Percentiles rank a stretch among this genome's conserved stretches.
Conservation (phyloP, 148 eudicot genomes). For the Cornus controversa region DNA sequence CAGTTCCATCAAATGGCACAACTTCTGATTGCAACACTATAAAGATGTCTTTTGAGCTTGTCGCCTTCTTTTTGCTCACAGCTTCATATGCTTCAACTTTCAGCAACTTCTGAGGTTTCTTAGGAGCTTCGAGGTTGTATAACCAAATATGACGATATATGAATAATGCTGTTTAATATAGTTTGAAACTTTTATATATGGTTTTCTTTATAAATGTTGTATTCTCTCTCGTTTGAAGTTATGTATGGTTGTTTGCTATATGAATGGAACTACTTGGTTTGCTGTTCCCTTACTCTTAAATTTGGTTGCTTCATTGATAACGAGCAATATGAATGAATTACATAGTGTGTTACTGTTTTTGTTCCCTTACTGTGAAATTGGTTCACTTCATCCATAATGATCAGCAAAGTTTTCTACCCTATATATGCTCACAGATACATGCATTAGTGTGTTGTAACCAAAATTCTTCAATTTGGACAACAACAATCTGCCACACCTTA, state of each 20-base stretch:
- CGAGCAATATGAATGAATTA: background rate
- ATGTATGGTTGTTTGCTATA: background rate
- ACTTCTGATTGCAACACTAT: constrained; percentile 17
- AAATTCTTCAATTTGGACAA: no score
- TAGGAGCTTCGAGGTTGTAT: background rate
- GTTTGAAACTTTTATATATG: background rate
- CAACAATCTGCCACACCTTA: no score
- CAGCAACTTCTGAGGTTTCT: constrained; percentile 9
- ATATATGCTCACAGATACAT: no score
- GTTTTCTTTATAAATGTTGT: background rate
- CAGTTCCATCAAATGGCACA: background rate
- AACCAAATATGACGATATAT: background rate
- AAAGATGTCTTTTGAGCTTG: constrained; percentile 3
- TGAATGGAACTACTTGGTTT: no score
- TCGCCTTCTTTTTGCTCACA: constrained; percentile 8
- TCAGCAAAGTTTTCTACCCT: no score
- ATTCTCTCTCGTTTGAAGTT: background rate
- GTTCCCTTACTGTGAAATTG: no score
- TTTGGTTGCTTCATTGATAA: background rate
- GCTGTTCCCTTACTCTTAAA: no score
- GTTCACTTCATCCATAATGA: no score
- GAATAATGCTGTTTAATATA: no score
- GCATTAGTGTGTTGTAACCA: no score
- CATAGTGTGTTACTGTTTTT: no score
- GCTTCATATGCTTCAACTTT: constrained; percentile 15